Evolutionary conservation across 441 rosid species (phyloP), one percentile per base, ranked within the genome.

Genomic region (Bocquillonia castaneifolia): DNA sequence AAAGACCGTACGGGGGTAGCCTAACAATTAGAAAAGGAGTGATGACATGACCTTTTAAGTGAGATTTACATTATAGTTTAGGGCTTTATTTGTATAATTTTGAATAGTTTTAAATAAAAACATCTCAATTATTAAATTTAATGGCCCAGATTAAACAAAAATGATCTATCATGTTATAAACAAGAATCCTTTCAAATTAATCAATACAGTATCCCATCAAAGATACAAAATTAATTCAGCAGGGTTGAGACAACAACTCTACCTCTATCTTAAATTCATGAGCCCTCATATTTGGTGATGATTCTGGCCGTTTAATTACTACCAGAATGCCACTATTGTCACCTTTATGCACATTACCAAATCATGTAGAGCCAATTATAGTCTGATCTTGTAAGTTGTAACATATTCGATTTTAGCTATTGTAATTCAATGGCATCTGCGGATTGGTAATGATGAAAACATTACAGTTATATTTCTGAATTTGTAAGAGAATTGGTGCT

Each of bases 131-230:
- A n/a, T n/a, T n/a, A n/a, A n/a, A n/a, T n/a, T n/a, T n/a, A n/a
- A n/a, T n/a, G n/a, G n/a, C n/a, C n/a, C n/a, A n/a, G n/a, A n/a
- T n/a, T n/a, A n/a, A n/a, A n/a, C n/a, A n/a, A n/a, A n/a, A n/a
- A n/a, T n/a, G n/a, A n/a, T n/a, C n/a, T n/a, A n/a, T n/a, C n/a
- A n/a, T n/a, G n/a, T n/a, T 71, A 47, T 85, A 85, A 0, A 87
- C 85, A 0, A 84, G 79, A 10, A 85, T 70, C 90, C 85, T 78
- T 74, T 88, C 93, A 2, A 67, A 56, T 0, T 72, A 69, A 0
- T 88, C 89, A 32, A 83, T 68, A 70, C 93, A 88, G 15, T 72
- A 84, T 4, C 94, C 94, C 0, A 84, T 81, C 0, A 88, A 74
- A 36, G 89, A 82, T 1, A 85, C 89, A 29, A 88, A 74, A 64